These are phyloP conservation scores for Hypoxylon lienhwacheense DNA, from an alignment of 495 filamentous ascomycete genomes.

Conservation along the genomic window DNA sequence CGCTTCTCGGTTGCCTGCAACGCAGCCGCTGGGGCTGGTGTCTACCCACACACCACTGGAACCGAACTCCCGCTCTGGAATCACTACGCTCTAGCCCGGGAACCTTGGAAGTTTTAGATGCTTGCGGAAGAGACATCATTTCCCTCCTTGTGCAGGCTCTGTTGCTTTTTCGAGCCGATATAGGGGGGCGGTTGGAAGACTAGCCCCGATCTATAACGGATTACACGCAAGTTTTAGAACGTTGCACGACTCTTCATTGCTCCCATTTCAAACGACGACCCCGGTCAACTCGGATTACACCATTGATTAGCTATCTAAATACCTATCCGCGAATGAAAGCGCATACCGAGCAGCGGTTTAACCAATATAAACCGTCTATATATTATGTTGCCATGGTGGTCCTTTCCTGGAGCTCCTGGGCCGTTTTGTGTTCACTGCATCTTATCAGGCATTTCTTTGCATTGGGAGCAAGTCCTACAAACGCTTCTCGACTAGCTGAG, in stretches of 20 bases:
- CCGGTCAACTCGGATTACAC: conserved; percentile 11
- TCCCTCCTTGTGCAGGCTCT: conserved; percentile 21
- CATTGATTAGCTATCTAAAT: conserved; percentile 17
- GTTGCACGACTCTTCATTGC: conserved; percentile 20
- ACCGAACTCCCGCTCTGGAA: conserved; percentile 10
- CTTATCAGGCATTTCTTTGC: conserved; percentile 19
- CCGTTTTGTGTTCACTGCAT: conserved; percentile 3
- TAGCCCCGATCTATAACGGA: conserved; percentile 14
- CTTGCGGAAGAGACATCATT: conserved; percentile 28
- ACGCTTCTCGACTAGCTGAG: conserved; percentile 23
- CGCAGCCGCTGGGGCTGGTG: conserved; percentile 23
- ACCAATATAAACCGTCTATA: conserved; percentile 13
- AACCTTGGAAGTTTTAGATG: conserved; percentile 15
- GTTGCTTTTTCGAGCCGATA: conserved; percentile 17
- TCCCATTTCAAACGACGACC: conserved; percentile 20
- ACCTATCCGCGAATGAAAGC: conserved; percentile 8
- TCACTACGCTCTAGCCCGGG: conserved; percentile 17
- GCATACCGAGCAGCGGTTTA: conserved; percentile 2
- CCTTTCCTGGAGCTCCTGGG: conserved; percentile 1
- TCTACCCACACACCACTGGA: conserved; percentile 19
- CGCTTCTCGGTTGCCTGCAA: conserved; percentile 23
- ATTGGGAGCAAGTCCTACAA: conserved; percentile 12
- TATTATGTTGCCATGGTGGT: conserved; percentile 7
- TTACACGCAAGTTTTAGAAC: conserved; percentile 19
- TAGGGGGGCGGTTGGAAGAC: conserved; percentile 6